Percentiles rank a stretch among this genome's conserved stretches.
Evolutionary conservation across 495 filamentous ascomycete genomes (phyloP).

Genomic region (Elasticomyces elasticus): DNA sequence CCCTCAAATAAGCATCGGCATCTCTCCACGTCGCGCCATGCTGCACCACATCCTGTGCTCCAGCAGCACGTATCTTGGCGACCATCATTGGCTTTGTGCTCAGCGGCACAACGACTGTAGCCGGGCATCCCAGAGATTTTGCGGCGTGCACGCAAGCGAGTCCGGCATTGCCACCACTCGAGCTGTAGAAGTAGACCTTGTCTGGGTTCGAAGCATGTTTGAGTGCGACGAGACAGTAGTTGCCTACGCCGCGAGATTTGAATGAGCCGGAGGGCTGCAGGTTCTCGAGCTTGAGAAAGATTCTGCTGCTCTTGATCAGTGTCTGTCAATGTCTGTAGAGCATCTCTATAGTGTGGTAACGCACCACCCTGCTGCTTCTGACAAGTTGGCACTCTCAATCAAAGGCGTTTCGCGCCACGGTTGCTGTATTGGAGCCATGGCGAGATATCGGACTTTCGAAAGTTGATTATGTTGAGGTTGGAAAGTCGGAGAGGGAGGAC

Average conservation of each 20-base stretch:
- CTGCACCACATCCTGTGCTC: conserved; percentile 62
- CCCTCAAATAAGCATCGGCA: conserved; percentile 63
- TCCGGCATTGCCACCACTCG: conserved; percentile 83
- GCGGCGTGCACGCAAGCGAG: conserved; percentile 82
- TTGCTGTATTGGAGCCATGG: background rate
- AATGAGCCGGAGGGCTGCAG: conserved; percentile 89
- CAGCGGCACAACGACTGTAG: conserved; percentile 72
- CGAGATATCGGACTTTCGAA: background rate
- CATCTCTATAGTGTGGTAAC: conserved; percentile 16
- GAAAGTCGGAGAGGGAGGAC: background rate
- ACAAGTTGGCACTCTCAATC: conserved; percentile 56
- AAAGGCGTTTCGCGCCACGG: conserved; percentile 46
- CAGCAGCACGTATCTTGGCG: conserved; percentile 55
- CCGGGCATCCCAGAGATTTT: conserved; percentile 51
- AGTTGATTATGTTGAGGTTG: background rate
- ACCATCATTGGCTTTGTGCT: conserved; percentile 62
- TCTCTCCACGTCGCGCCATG: conserved; percentile 62
- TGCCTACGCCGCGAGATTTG: conserved; percentile 83
- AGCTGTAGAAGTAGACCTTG: conserved; percentile 73
- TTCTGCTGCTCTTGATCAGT: conserved; percentile 35
- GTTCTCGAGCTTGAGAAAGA: conserved; percentile 91
- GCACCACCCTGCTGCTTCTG: conserved; percentile 63
- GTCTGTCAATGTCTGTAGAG: background rate
- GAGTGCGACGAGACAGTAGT: conserved; percentile 56
- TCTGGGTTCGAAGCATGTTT: conserved; percentile 31